Base-by-base conservation (phyloP, 306 rosid genomes). In the Argentina anserina region DNA sequence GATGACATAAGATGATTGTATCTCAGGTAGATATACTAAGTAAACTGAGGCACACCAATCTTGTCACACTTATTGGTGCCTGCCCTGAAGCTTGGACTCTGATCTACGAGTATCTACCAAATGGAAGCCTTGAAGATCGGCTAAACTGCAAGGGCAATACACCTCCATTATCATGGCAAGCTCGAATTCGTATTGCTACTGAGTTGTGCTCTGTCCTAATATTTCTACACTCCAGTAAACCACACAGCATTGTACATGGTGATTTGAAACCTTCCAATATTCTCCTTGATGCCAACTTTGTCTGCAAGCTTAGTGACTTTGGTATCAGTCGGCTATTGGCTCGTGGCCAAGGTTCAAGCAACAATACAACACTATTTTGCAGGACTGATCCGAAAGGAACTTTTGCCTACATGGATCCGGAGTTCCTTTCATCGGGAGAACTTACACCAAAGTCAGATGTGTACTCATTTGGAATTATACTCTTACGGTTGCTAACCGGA, bases 81-180 rank as follows among this genome's bases (percentile, higher is more conserved):
- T 91, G 97, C 77, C 79, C 88, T 10, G 95, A 91, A 77, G 72
- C 86, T 14, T 81, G 68, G 79, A 75, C 84, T 69, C 95, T 94
- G 63, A 66, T 94, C 26, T 94, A 91, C 26, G 99, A 94, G 78
- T 91, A 89, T 87, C 85, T 91, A 36, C 87, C 91, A 25, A 89
- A 88, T 55, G 99, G 99, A 78, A 91, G 90, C 82, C 96, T 94
- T 37, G 97, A 89, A 81, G 99, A 94, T 82, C 88, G 85, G 66
- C 91, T 94, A 49, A 75, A 29, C 78, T 84, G 97, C 87, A 85
- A 80, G 81, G 89, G 83, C 37, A 88, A 87, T 45, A 53, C 87
- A 12, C 77, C 87, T 15, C 95, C 97, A 26, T 85, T 94, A 73
- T 74, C 99, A 80, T 94, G 99, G 99, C 86, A 89, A 83, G 79